Base-by-base conservation (phyloP, 495 filamentous ascomycete genomes). In the Podospora conica region DNA sequence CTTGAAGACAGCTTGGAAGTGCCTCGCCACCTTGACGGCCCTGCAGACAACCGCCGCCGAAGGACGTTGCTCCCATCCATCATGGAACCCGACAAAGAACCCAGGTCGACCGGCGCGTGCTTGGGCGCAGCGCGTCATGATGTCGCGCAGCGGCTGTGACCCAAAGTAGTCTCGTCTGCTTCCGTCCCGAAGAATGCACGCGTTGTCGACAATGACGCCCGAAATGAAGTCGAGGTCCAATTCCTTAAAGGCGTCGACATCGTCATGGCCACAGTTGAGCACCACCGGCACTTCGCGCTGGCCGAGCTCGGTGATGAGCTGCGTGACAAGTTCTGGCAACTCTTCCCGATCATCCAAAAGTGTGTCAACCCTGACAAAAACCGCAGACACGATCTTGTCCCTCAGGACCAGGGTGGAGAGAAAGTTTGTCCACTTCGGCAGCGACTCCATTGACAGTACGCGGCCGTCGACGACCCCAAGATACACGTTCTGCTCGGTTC, bases 121-220 rank as follows among this genome's bases (percentile, higher is more conserved):
- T 11, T 61, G 48, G 15, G 48, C 33, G 25, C 68, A 71, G 21
- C 55, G 55, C 6, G 57, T 24, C 70, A 84, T 80, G 0, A 80
- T 77, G 8, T 78, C 60, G 55, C 78, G 79, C 55, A 84, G 68
- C 2, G 72, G 66, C 12, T 69, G 61, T 64, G 82, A 75, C 23
- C 79, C 75, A 66, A 85, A 85, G 62, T 83, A 84, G 62, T 85
- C 83, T 0, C 83, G 73, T 60, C 83, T 79, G 53, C 79, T 69
- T 12, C 83, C 83, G 20, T 77, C 63, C 1, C 76, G 73, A 24
- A 84, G 66, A 62, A 84, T 82, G 63, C 79, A 83, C 12, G 80
- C 81, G 66, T 85, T 84, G 18, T 77, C 73, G 54, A 85, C 71
- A 0, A 85, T 80, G 20, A 85, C 18, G 0, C 83, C 83, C 3